These are phyloP conservation scores for Chaetomiaceae sp. DNA, from an alignment of 2,329 filamentous ascomycete genomes.

Conservation along the genomic window DNA sequence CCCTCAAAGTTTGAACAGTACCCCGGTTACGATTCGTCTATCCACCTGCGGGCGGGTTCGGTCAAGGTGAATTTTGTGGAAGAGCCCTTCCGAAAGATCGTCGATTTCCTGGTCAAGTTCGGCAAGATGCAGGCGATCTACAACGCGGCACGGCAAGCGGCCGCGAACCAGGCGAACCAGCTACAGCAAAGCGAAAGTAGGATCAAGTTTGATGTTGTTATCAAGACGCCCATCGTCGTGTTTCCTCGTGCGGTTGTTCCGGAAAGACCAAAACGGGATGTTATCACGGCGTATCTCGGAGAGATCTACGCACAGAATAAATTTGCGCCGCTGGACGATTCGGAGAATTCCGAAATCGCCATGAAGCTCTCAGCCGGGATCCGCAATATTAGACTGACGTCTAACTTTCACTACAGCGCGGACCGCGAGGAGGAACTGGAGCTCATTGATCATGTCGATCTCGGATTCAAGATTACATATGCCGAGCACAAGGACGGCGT, in stretches of 20 bases:
- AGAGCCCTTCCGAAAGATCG: constrained; percentile 95
- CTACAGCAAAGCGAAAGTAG: constrained; percentile 85
- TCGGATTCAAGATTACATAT: constrained; percentile 89
- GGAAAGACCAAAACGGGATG: constrained; percentile 68
- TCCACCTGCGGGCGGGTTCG: constrained; percentile 86
- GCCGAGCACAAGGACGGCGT: constrained; percentile 74
- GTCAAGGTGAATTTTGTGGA: constrained; percentile 97
- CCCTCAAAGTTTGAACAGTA: constrained; percentile 64
- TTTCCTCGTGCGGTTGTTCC: constrained; percentile 77
- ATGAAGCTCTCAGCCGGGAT: constrained; percentile 92
- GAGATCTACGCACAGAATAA: constrained; percentile 97
- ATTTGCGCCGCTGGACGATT: constrained; percentile 80
- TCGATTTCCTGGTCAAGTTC: constrained; percentile 97
- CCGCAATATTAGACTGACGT: constrained; percentile 85
- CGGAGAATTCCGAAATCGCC: constrained; percentile 65
- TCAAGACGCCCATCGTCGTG: constrained; percentile 93
- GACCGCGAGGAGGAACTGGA: constrained; percentile 78
- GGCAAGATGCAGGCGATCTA: constrained; percentile 99
- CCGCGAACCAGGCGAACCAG: constrained; percentile 87
- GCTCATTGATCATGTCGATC: constrained; percentile 93
- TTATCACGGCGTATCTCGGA: constrained; percentile 87
- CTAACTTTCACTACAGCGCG: constrained; percentile 75
- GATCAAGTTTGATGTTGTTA: constrained; percentile 87
- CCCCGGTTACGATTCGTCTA: constrained; percentile 89
- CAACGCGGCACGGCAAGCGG: constrained; percentile 92